Percentiles rank a stretch among this genome's conserved stretches.
phyloP scores from a whole-genome alignment of 2,329 filamentous ascomycete species.

The Arthrobotrys pseudoclavata region DNA sequence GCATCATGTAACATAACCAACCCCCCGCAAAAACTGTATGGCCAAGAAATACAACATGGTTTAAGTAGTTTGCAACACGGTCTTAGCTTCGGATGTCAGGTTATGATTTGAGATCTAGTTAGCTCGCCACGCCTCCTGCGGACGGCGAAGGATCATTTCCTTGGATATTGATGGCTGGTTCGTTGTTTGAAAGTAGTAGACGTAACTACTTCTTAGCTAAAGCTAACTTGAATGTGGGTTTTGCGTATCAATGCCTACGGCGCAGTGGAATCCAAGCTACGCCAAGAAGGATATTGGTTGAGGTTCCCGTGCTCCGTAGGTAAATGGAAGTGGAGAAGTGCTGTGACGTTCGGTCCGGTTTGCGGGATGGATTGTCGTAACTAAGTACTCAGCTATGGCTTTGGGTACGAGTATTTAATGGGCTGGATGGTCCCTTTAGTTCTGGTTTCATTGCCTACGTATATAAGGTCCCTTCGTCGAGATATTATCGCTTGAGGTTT shows the following conservation, averaged over 20 bases:
- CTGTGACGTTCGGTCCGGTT: constrained; percentile 1
- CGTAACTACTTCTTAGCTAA: no score
- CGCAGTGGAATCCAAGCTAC: not conserved
- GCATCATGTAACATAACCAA: not conserved
- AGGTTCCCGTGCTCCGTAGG: constrained; percentile 6
- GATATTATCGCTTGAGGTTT: not conserved
- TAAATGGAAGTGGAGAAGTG: constrained; percentile 22
- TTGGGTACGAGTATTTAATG: not conserved
- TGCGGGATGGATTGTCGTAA: not conserved
- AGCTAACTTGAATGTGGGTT: no score
- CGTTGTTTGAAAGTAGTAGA: no score
- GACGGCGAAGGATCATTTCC: constrained; percentile 3
- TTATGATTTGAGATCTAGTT: constrained; percentile 7
- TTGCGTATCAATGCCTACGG: not conserved
- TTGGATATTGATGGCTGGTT: not conserved
- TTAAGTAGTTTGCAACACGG: not conserved
- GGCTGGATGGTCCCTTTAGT: not conserved
- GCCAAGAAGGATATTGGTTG: not conserved
- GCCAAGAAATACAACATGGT: not conserved
- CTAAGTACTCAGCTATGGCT: no score
- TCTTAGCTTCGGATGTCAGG: constrained; percentile 5
- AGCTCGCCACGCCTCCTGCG: not conserved
- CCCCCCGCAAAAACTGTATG: not conserved
- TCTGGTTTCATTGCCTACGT: not conserved
- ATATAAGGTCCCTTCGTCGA: not conserved